Percentiles rank a stretch among this genome's conserved stretches.
Conservation (phyloP, 2,329 filamentous ascomycete genomes). For the Neopestalotiopsis sp. region DNA sequence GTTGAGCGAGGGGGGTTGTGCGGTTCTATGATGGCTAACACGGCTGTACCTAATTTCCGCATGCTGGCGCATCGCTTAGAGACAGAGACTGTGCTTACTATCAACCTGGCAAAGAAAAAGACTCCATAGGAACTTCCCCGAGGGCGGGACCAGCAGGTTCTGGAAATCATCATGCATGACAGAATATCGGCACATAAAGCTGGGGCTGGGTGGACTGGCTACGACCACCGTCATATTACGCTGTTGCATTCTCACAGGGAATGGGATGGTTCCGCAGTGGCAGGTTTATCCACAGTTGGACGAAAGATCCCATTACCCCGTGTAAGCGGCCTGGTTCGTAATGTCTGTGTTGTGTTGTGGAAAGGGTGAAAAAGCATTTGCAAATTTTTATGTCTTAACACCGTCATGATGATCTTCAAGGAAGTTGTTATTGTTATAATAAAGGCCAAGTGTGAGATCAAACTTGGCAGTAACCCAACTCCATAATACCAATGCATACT, state of each 20-base stretch:
- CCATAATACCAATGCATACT: no score
- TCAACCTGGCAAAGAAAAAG: neutral
- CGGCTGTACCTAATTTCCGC: conserved; percentile 13
- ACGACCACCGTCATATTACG: conserved; percentile 2
- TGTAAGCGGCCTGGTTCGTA: neutral
- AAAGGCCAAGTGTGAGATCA: neutral
- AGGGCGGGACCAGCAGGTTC: neutral
- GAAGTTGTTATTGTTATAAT: neutral
- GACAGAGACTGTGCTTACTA: neutral
- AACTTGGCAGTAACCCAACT: no score
- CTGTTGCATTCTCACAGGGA: conserved; percentile 1
- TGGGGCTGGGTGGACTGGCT: neutral
- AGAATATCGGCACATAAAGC: conserved; percentile 3
- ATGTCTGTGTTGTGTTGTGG: neutral
- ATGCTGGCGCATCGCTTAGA: conserved; percentile 7
- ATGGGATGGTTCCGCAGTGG: neutral
- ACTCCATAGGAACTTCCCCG: neutral
- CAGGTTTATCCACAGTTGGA: neutral
- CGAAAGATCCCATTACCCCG: neutral
- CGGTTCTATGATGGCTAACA: neutral
- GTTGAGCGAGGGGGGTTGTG: conserved; percentile 6
- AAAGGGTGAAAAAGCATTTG: neutral
- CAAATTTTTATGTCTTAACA: neutral
- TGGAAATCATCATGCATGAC: conserved; percentile 3
- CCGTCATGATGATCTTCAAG: neutral